Conservation (phyloP, 306 rosid species). For the Bauhinia variegata region DNA sequence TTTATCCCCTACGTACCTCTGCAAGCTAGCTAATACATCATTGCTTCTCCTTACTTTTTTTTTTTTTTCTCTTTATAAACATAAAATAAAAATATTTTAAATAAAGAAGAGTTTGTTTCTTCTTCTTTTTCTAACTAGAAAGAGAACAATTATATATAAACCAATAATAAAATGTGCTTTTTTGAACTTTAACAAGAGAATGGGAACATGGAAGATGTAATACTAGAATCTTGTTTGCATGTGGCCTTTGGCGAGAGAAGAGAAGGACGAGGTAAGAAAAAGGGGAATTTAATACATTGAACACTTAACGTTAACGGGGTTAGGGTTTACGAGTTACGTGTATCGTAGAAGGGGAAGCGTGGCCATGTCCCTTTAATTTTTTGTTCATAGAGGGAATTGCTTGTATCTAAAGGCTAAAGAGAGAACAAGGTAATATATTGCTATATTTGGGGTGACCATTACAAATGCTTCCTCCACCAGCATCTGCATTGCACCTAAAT, state of each 20-base stretch:
- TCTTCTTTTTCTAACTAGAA: too few relatives aligned
- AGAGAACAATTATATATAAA: too few relatives aligned
- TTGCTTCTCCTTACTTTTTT: conserved; percentile 13
- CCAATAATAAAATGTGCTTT: too few relatives aligned
- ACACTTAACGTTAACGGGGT: background rate
- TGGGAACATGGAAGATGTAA: background rate
- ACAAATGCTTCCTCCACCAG: conserved; percentile 60
- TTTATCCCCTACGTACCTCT: background rate
- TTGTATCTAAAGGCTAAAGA: conserved; percentile 19
- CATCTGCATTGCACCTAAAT: conserved; percentile 53
- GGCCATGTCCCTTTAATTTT: background rate
- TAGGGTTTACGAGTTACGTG: background rate
- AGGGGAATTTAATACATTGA: background rate
- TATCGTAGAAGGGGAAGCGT: background rate
- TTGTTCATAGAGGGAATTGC: background rate
- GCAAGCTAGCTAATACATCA: conserved; percentile 25
- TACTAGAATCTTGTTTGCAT: background rate
- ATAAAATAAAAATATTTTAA: too few relatives aligned
- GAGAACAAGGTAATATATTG: conserved; percentile 35
- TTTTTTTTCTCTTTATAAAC: background rate
- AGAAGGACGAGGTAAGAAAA: background rate
- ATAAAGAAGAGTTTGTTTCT: too few relatives aligned
- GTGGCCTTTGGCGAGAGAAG: background rate
- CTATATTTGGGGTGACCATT: conserved; percentile 65
- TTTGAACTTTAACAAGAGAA: too few relatives aligned